Base-by-base conservation (phyloP, 257 asterid species). In the Capsicum chinense region DNA sequence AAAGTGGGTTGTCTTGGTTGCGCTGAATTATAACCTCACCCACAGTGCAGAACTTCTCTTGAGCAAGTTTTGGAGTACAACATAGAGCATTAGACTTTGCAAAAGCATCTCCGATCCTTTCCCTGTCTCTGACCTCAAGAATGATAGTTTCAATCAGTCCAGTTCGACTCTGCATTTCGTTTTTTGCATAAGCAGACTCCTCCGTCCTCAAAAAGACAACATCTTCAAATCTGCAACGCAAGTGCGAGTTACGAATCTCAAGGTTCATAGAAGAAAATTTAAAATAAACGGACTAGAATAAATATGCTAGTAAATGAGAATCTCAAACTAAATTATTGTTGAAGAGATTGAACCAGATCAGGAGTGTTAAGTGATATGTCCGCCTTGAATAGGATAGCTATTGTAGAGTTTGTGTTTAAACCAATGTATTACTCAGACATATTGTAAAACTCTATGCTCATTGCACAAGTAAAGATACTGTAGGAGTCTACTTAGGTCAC, bases 131-230 rank as follows among this genome's bases (percentile, higher is more conserved):
- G 79, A 88, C 89, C 85, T 88, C 90, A 15, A 88, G 86, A 62
- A 88, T 85, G 63, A 88, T 88, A 59, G 90, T 87, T 78, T 88
- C 90, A 82, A 88, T 44, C 71, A 88, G 73, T 9, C 90, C 90
- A 63, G 89, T 79, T 62, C 84, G 87, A 70, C 86, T 85, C 84
- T 84, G 89, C 90, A 88, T 88, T 48, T 57, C 87, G 83, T 86
- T 85, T 47, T 79, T 83, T 21, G 42, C 54, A 68, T 80, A 79
- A 7, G 89, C 85, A 79, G 86, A 83, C 35, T 88, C 88, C 59
- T 83, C 79, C 13, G 86, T 88, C 87, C 89, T 88, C 56, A 66
- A 58, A 84, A 88, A 88, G 13, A 83, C 81, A 60, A 88, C 70
- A 63, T 81, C 71, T 56, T 88, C 90, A 79, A 88, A 88, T 86